Evolutionary conservation across 139 green algal genomes (phyloP).

Genomic region (Volvox reticuliferus): DNA sequence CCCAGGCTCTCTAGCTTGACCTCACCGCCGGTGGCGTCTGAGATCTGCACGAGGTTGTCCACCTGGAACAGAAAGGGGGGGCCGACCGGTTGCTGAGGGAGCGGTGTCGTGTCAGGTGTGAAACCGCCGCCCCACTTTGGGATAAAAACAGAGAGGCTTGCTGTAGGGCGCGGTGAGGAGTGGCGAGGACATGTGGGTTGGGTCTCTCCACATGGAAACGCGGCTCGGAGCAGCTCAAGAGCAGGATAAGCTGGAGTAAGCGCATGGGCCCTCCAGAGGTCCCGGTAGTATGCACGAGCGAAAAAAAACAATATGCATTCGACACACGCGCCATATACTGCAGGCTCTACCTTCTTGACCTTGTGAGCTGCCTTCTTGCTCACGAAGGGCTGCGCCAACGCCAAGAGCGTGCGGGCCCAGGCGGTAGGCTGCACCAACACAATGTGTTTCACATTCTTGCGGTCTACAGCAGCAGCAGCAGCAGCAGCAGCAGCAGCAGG

Average conservation of each 20-base stretch:
- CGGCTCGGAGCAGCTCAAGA: background rate
- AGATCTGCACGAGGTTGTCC: conserved; percentile 69
- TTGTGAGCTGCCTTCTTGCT: conserved; percentile 78
- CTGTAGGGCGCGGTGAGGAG: too few relatives aligned
- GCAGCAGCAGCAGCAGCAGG: background rate
- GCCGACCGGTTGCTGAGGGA: too few relatives aligned
- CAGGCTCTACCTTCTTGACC: conserved; percentile 68
- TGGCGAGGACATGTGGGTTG: too few relatives aligned
- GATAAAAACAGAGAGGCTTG: background rate
- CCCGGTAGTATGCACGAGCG: background rate
- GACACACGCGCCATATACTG: background rate
- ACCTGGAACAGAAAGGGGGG: conserved; percentile 56
- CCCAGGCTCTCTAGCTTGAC: conserved; percentile 78
- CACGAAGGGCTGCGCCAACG: conserved; percentile 77
- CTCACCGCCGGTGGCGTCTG: conserved; percentile 69
- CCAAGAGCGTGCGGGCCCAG: conserved; percentile 69
- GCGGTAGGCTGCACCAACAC: conserved; percentile 78
- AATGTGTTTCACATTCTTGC: conserved; percentile 87
- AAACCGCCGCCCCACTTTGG: background rate
- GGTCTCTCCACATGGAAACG: too few relatives aligned
- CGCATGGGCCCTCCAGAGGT: background rate
- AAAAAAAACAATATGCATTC: background rate
- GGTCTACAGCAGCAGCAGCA: conserved; percentile 41
- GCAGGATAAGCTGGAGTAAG: too few relatives aligned
- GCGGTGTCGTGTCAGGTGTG: background rate